Evolutionary conservation across 1,139 yeast species (phyloP).

Genomic region (Eremothecium coryli): DNA sequence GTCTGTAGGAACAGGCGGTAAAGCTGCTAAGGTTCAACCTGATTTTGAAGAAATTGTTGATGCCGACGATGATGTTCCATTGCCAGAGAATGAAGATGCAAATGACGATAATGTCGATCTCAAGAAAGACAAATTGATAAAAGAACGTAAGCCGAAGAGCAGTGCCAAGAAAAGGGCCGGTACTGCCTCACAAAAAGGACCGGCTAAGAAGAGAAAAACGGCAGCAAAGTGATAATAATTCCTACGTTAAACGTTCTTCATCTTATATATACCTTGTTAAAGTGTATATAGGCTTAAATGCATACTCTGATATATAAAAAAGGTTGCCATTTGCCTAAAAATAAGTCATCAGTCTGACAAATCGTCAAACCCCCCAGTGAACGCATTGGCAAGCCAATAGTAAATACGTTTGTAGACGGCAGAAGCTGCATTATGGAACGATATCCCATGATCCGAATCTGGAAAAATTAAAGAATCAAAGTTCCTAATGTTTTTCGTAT

Average conservation of each 20-base stretch:
- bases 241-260: too few relatives aligned
- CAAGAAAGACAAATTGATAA: constrained; percentile 50
- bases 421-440: constrained; percentile 66
- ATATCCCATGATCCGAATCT: constrained; percentile 82
- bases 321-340: not conserved
- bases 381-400: constrained; percentile 66
- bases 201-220: constrained; percentile 22
- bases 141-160: constrained; percentile 32
- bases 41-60: constrained; percentile 56
- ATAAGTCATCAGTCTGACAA: too few relatives aligned
- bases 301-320: not conserved
- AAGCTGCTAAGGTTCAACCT: constrained; percentile 38
- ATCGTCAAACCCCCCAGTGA: constrained; percentile 41
- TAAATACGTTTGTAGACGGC: constrained; percentile 68
- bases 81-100: constrained; percentile 35
- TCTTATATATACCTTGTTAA: too few relatives aligned
- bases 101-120: constrained; percentile 33
- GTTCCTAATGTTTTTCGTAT: constrained; percentile 56
- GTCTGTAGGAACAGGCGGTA: constrained; percentile 31
- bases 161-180: constrained; percentile 27
- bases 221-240: constrained; percentile 11
- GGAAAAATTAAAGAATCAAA: constrained; percentile 89
- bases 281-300: too few relatives aligned
- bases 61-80: constrained; percentile 54
- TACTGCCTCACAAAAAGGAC: constrained; percentile 15